Percentiles rank a stretch among this genome's conserved stretches.
phyloP scores from a whole-genome alignment of 106 monocot species.

The Acanthochlamys bracteata region DNA sequence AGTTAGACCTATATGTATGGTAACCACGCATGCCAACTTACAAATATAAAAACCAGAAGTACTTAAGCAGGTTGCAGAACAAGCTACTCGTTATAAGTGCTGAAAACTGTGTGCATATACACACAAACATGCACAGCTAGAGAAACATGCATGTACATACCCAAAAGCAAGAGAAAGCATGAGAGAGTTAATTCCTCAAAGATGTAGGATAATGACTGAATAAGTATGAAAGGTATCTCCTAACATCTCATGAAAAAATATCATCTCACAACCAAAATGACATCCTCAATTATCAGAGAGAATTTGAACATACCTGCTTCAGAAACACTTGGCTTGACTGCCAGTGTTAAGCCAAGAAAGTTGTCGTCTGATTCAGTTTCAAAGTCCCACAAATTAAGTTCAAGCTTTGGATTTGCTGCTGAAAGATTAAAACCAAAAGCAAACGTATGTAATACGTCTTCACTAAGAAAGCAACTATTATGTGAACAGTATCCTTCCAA shows the following conservation, averaged over 20 bases:
- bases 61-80: neutral
- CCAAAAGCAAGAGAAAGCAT: too few species aligned
- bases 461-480: neutral
- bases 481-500: neutral
- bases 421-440: conserved; percentile 3
- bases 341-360: conserved; percentile 80
- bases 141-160: too few species aligned
- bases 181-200: too few species aligned
- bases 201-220: neutral
- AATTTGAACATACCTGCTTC: conserved; percentile 22
- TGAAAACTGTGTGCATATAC: too few species aligned
- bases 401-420: conserved; percentile 58
- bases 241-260: neutral
- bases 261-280: neutral
- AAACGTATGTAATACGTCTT: neutral
- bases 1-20: neutral
- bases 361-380: conserved; percentile 57
- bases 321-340: conserved; percentile 50
- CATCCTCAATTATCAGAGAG: neutral
- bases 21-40: neutral
- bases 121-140: too few species aligned
- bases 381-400: conserved; percentile 78
- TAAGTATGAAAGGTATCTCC: neutral
- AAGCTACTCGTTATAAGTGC: neutral
- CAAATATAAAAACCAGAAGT: neutral